phyloP scores from a whole-genome alignment of 371 early-diverging fungal genomes.

The Mucor saturninus region DNA sequence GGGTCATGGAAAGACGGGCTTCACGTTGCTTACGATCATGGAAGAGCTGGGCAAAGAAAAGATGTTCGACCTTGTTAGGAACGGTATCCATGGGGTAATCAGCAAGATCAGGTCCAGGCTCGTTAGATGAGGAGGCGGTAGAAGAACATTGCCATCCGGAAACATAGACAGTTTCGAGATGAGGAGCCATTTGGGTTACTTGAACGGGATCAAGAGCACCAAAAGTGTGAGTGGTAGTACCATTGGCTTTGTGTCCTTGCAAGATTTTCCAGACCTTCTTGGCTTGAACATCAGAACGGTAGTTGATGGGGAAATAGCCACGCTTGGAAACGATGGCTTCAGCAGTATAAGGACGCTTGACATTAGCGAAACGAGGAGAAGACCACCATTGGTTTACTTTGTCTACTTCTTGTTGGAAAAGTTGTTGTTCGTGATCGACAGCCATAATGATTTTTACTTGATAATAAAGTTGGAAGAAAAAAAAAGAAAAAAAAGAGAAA shows the following conservation, averaged over 20 bases:
- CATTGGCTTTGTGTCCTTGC: slow-evolving; percentile 74
- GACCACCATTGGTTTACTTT: slow-evolving; percentile 92
- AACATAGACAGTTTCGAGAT: slow-evolving; percentile 97
- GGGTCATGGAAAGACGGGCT: slow-evolving; percentile 77
- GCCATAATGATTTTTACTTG: slow-evolving; percentile 14
- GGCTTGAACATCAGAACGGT: slow-evolving; percentile 78
- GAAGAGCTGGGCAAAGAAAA: slow-evolving; percentile 97
- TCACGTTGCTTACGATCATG: slow-evolving; percentile 98
- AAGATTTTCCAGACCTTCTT: slow-evolving; percentile 93
- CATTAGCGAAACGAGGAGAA: slow-evolving; percentile 78
- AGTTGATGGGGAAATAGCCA: slow-evolving; percentile 69
- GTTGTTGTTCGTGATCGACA: slow-evolving; percentile 64
- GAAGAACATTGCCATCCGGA: slow-evolving; percentile 99
- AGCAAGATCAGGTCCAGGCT: slow-evolving; percentile 98
- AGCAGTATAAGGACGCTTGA: slow-evolving; percentile 92
- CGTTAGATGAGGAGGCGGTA: slow-evolving; percentile 95
- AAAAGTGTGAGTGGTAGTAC: slow-evolving; percentile 91
- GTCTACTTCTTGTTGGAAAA: slow-evolving; percentile 79
- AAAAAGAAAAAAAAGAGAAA: slow-evolving; percentile 2
- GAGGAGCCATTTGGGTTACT: slow-evolving; percentile 97
- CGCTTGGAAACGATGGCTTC: slow-evolving; percentile 91
- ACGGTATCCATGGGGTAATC: slow-evolving; percentile 99
- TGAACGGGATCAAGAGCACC: slow-evolving; percentile 95
- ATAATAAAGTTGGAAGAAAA: neutral
- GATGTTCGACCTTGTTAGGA: slow-evolving; percentile 98